A percentile compares a stretch with the other conserved stretches of the same genome.
These are phyloP conservation scores for Schizonepeta tenuifolia DNA, from an alignment of 257 asterid genomes.

Conservation along the genomic window DNA sequence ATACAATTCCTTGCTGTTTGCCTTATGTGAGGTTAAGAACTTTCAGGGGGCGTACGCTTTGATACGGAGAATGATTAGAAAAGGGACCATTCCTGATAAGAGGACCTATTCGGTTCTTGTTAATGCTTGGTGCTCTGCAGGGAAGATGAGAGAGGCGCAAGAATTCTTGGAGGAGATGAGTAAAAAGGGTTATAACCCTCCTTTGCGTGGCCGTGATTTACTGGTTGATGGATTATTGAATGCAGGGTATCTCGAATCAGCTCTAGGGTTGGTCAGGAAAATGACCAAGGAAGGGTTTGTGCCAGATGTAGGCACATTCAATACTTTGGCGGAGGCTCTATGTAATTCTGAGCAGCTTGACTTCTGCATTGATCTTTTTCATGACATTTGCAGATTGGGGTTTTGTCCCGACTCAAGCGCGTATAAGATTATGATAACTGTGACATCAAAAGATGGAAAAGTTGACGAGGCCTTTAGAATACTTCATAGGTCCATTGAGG, in stretches of 20 bases:
- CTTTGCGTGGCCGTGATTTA: conserved; percentile 92
- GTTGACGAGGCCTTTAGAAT: conserved; percentile 75
- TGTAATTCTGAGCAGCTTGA: conserved; percentile 73
- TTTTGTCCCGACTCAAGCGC: conserved; percentile 73
- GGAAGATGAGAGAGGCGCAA: conserved; percentile 96
- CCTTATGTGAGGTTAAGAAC: conserved; percentile 92
- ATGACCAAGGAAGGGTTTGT: conserved; percentile 89
- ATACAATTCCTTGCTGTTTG: conserved; percentile 83
- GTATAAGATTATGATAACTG: conserved; percentile 66
- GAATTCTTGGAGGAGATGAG: conserved; percentile 96
- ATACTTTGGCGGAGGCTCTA: conserved; percentile 76
- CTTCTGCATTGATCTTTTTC: conserved; percentile 70
- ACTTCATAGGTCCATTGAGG: conserved; percentile 79
- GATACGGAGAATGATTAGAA: conserved; percentile 86
- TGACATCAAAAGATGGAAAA: conserved; percentile 76
- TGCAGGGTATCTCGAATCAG: conserved; percentile 98
- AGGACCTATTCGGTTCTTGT: conserved; percentile 82
- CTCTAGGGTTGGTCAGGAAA: conserved; percentile 82
- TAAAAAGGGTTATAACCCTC: conserved; percentile 85
- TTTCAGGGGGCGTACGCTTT: conserved; percentile 95
- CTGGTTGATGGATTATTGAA: conserved; percentile 80
- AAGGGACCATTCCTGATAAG: conserved; percentile 73
- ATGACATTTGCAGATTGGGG: conserved; percentile 70
- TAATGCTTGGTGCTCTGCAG: conserved; percentile 94
- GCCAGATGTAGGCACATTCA: conserved; percentile 86